Evolutionary conservation across 2,329 filamentous ascomycete genomes (phyloP), one percentile per base, ranked within the genome.

Genomic region (Colletotrichum cuscutae): DNA sequence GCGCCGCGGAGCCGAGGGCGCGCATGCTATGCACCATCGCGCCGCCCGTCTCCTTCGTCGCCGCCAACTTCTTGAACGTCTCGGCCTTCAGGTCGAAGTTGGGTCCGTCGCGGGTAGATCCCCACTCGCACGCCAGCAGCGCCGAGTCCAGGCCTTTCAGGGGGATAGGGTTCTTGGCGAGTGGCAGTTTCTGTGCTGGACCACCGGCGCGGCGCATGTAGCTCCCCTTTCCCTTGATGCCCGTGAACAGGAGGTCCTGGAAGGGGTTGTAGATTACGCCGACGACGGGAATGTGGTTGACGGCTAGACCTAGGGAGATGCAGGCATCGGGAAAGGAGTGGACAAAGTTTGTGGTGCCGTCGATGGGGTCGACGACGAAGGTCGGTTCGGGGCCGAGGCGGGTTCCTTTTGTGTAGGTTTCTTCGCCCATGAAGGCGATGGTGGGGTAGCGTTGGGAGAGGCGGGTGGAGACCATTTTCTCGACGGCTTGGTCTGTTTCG

Each of bases 181-280:
- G 82, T 4, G 84, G 85, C 52, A 88, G 82, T 13, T 73, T 76
- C 42, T 78, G 78, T 9, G 82, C 79, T 65, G 81, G 82, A 53
- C 79, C 82, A 56, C 79, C 84, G 7, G 82, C 83, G 30, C 85
- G 83, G 49, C 87, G 87, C 80, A 88, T 79, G 81, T 86, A 94
- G 9, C 92, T 89, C 53, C 94, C 94, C n/a, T 86, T 80, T 52
- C 93, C 93, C 68, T 87, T 86, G 78, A 95, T 89, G 37, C 87
- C 94, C 5, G 89, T 91, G 84, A 91, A 96, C 54, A 95, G 84
- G 9, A 88, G 86, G 77, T 91, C 88, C 61, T 90, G 90, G 82
- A 92, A 95, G 0, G 94, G 94, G 83, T 95, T 95, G 84, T 94
- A 95, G 74, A 96, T 91, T 71, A 96, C 91, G 74, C 94, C 94